phyloP scores from a whole-genome alignment of 2,329 filamentous ascomycete species.

The Cyclaneusma minus region DNA sequence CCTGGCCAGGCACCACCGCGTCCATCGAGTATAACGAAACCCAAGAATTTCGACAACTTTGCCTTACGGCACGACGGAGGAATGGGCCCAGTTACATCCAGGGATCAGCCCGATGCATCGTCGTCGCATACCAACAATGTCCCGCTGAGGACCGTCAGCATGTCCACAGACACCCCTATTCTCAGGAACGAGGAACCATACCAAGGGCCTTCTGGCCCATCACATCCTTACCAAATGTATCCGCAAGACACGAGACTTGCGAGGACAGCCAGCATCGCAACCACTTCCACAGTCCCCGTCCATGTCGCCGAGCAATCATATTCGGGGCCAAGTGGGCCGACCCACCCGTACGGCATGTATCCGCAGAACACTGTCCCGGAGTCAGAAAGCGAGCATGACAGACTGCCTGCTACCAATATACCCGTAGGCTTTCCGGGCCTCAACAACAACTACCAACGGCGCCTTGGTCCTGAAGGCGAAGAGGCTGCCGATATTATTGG shows the following conservation, averaged over 20 bases:
- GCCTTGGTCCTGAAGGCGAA: constrained; percentile 66
- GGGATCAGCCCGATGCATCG: constrained; percentile 16
- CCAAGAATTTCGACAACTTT: constrained; percentile 33
- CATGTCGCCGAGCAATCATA: constrained; percentile 42
- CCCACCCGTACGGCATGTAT: constrained; percentile 79
- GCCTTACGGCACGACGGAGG: constrained; percentile 35
- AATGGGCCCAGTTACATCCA: constrained; percentile 14
- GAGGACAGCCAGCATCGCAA: constrained; percentile 48
- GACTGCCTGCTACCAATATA: constrained; percentile 24
- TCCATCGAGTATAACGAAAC: constrained; percentile 40
- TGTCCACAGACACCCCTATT: constrained; percentile 12
- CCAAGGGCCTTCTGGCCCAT: constrained; percentile 46
- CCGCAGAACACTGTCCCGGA: constrained; percentile 59
- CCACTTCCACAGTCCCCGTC: constrained; percentile 49
- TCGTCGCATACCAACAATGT: neutral
- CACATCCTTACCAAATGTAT: constrained; percentile 80
- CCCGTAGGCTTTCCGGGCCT: constrained; percentile 63
- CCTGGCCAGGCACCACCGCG: constrained; percentile 19
- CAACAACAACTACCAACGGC: constrained; percentile 51
- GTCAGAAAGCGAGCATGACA: constrained; percentile 27
- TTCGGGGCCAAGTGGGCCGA: constrained; percentile 46
- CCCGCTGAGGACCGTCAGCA: constrained; percentile 4
- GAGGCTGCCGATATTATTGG: constrained; percentile 79
- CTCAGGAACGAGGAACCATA: constrained; percentile 35
- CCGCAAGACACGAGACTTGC: constrained; percentile 50